Evolutionary conservation across 768 basidiomycete genomes (phyloP), one percentile per base, ranked within the genome.

Genomic region (Russula brevipes): DNA sequence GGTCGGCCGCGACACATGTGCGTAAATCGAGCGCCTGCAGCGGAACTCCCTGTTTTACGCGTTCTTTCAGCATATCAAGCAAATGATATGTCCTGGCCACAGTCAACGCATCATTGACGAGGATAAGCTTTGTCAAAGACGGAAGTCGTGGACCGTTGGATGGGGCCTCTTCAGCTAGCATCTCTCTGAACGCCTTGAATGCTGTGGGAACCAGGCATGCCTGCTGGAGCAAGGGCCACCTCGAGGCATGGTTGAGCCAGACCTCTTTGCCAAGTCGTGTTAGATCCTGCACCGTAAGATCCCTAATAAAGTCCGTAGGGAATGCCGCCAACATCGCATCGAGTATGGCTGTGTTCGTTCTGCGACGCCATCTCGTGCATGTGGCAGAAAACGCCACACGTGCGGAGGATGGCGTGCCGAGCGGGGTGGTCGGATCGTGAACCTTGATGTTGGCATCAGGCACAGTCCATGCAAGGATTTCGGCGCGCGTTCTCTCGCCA

Each of bases 21-120:
- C 41, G 1, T 12, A 62, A 51, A 36, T 62, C 61, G 12, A 62
- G 60, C 7, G 10, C 4, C 46, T 42, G 54, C 9, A 62, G n/a
- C 1, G 61, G 49, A 10, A 51, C 54, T 14, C 41, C 61, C 5
- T 57, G 46, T 12, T 61, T 19, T 9, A 51, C 16, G 42, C 61
- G 54, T 10, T 51, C 8, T 1, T 36, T 50, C 5, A 62, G 54
- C 31, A 33, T 41, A 5, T 62, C 54, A 33, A n/a, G n/a, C 9
- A 61, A 14, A 42, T 45, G 31, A 6, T 35, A 50, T 17, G 38
- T 42, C 47, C 41, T 39, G 11, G 1, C 31, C 7, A 14, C 38
- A 24, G 7, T 50, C 17, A 61, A 42, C 16, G 4, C 0, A 39
- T 11, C 2, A 0, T 45, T 8, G 30, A 11, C 0, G 1, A 61